These are phyloP conservation scores for Microdochium trichocladiopsis DNA, from an alignment of 2,329 filamentous ascomycete species.

Conservation along the genomic window DNA sequence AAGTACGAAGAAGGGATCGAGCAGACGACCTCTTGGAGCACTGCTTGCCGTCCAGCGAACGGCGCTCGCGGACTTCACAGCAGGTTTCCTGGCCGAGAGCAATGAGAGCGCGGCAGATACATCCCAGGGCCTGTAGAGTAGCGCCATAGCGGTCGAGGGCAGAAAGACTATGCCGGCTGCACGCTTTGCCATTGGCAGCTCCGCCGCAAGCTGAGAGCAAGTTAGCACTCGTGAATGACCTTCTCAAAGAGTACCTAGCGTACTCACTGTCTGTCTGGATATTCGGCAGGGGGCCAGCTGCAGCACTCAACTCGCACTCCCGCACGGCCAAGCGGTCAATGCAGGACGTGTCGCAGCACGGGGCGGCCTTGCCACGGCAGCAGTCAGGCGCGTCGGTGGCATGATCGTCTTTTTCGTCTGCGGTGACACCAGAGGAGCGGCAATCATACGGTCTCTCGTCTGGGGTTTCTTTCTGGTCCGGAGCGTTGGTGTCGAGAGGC, in stretches of 20 bases:
- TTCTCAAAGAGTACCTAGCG: too few relatives aligned
- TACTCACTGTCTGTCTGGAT: slow-evolving; percentile 11
- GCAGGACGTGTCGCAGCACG: slow-evolving; percentile 13
- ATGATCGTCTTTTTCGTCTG: too few relatives aligned
- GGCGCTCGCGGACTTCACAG: slow-evolving; percentile 26
- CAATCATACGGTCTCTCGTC: too few relatives aligned
- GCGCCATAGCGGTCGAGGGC: slow-evolving; percentile 30
- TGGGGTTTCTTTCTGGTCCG: too few relatives aligned
- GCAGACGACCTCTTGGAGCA: too few relatives aligned
- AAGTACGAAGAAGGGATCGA: too few relatives aligned
- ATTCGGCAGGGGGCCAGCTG: slow-evolving; percentile 6
- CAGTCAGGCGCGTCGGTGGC: slow-evolving; percentile 20
- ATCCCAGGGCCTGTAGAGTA: slow-evolving; percentile 39
- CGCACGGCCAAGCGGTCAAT: slow-evolving; percentile 35
- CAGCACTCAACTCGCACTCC: slow-evolving; percentile 24
- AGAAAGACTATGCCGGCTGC: slow-evolving; percentile 25
- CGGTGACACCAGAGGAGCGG: too few relatives aligned
- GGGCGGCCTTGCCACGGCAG: slow-evolving; percentile 28
- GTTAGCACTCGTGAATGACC: too few relatives aligned
- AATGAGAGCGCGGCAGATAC: slow-evolving; percentile 44
- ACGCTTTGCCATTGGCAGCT: slow-evolving; percentile 16
- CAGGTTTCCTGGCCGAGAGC: slow-evolving; percentile 44
- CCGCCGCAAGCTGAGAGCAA: too few relatives aligned
- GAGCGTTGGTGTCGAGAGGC: too few relatives aligned
- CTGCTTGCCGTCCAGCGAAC: too few relatives aligned